These are phyloP conservation scores for Akebia trifoliata DNA, from an alignment of 164 flowering plant species.

Conservation along the genomic window DNA sequence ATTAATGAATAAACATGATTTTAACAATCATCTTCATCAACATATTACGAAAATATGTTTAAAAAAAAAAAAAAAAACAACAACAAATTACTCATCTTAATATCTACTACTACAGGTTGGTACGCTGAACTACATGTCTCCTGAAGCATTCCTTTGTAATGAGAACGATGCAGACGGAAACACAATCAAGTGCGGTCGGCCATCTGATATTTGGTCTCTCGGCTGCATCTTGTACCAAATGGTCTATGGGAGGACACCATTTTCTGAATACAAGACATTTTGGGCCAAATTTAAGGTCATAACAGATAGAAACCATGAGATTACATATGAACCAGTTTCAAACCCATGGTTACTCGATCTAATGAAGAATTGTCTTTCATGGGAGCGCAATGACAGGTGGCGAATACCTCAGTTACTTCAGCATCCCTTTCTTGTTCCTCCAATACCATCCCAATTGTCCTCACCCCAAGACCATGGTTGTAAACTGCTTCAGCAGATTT, in stretches of 20 bases:
- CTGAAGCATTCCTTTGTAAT: conserved; percentile 98
- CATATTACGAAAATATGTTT: too few relatives aligned
- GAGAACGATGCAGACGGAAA: conserved; percentile 87
- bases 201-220: conserved; percentile 99
- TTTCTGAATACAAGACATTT: conserved; percentile 93
- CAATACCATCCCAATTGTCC: conserved; percentile 38
- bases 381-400: conserved; percentile 91
- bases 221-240: conserved; percentile 98
- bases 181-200: conserved; percentile 86
- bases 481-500: conserved; percentile 46
- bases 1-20: too few relatives aligned
- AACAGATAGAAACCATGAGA: conserved; percentile 81
- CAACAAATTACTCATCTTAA: too few relatives aligned
- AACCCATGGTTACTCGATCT: conserved; percentile 90
- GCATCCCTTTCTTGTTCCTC: conserved; percentile 92
- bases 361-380: conserved; percentile 91
- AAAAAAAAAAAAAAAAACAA: too few relatives aligned
- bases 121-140: conserved; percentile 97
- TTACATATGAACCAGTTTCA: conserved; percentile 58
- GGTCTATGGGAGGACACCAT: conserved; percentile 96
- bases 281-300: conserved; percentile 97
- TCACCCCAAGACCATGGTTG: conserved; percentile 26
- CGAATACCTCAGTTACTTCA: conserved; percentile 82
- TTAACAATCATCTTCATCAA: too few relatives aligned
- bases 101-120: conserved; percentile 63